Evolutionary conservation across 352 stramenopile species (phyloP).

Genomic region (Phytophthora europaea): DNA sequence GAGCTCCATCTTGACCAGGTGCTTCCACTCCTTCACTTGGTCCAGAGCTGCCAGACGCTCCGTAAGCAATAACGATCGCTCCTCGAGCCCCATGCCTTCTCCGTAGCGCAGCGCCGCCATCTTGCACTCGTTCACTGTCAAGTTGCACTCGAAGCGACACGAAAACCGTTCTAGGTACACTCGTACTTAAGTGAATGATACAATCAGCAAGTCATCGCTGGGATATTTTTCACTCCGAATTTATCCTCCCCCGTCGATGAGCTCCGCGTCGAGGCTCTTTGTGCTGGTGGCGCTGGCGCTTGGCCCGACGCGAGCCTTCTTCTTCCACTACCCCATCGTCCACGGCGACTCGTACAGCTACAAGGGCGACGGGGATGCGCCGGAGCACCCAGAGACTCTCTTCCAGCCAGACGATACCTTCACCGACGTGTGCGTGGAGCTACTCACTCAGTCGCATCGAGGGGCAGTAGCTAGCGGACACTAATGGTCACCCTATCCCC

Average conservation of each 20-base stretch:
- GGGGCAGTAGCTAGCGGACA: not conserved
- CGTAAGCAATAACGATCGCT: slow-evolving; percentile 58
- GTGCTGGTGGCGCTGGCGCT: slow-evolving; percentile 18
- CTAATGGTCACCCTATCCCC: not conserved
- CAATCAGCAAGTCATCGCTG: slow-evolving; percentile 2
- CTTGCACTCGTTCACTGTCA: slow-evolving; percentile 4
- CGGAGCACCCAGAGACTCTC: slow-evolving; percentile 48
- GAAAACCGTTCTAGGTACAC: not conserved
- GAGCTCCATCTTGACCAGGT: slow-evolving; percentile 59
- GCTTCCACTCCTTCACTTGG: slow-evolving; percentile 65
- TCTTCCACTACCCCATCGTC: slow-evolving; percentile 57
- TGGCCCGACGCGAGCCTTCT: slow-evolving; percentile 31
- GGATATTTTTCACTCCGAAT: not conserved
- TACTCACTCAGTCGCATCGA: not conserved
- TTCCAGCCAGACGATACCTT: slow-evolving; percentile 62
- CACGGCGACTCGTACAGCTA: slow-evolving; percentile 64
- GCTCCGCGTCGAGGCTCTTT: slow-evolving; percentile 6
- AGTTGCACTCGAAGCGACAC: not conserved
- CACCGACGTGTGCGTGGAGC: slow-evolving; percentile 53
- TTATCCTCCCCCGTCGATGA: slow-evolving; percentile 6
- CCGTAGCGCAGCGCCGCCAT: slow-evolving; percentile 15
- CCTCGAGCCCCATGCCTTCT: slow-evolving; percentile 45
- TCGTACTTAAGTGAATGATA: slow-evolving; percentile 17
- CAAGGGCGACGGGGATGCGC: slow-evolving; percentile 55
- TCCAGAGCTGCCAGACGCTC: slow-evolving; percentile 55